Percentiles rank a stretch among this genome's conserved stretches.
These are phyloP conservation scores for Brasilioporus rufonigricans DNA, from an alignment of 768 basidiomycete genomes.

Conservation along the genomic window DNA sequence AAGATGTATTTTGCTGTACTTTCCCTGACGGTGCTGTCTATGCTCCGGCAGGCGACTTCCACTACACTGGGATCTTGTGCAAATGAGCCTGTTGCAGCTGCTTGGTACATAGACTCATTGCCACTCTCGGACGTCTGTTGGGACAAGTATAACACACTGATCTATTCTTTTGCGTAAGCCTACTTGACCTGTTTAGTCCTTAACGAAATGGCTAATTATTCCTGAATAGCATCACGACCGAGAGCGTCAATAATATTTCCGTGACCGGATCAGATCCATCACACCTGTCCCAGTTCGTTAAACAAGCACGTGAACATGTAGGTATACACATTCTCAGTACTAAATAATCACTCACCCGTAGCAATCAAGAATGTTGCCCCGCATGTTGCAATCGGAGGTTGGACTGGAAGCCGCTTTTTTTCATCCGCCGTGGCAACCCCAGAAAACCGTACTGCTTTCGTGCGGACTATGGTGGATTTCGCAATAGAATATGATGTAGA, in stretches of 20 bases:
- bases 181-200: neutral
- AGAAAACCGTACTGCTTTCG: conserved; percentile 59
- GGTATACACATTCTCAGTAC: conserved; percentile 1
- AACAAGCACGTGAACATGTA: conserved; percentile 37
- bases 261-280: conserved; percentile 31
- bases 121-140: conserved; percentile 56
- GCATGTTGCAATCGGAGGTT: conserved; percentile 65
- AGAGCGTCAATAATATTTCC: conserved; percentile 28
- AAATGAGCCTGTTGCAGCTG: conserved; percentile 38
- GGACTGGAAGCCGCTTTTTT: conserved; percentile 62
- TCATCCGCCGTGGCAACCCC: conserved; percentile 58
- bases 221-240: conserved; percentile 33
- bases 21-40: conserved; percentile 3
- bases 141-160: conserved; percentile 68
- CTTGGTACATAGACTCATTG: conserved; percentile 51
- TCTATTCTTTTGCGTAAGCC: conserved; percentile 64
- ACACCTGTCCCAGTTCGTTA: conserved; percentile 56
- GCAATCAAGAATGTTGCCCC: conserved; percentile 50
- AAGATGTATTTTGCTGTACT: conserved; percentile 2
- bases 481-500: conserved; percentile 51
- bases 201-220: neutral
- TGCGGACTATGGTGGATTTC: conserved; percentile 52
- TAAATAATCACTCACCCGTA: neutral
- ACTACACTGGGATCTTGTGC: neutral
- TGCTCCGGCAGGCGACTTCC: neutral